A percentile compares a stretch with the other conserved stretches of the same genome.
Conservation (phyloP, 139 green algal species). For the Coelastrella sp. region DNA sequence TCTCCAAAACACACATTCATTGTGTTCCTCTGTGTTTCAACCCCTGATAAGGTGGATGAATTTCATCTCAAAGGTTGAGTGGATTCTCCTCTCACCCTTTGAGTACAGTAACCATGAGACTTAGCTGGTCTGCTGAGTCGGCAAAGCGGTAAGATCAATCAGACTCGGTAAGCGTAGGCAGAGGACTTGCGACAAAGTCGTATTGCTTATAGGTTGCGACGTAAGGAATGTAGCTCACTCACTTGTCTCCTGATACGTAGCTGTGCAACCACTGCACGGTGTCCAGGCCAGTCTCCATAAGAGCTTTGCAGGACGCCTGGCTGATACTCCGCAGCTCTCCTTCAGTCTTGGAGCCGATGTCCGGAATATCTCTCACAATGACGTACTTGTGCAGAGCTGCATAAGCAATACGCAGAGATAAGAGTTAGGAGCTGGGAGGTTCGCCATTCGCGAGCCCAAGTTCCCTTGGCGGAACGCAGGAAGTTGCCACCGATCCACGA, state of each 20-base stretch:
- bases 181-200: background rate
- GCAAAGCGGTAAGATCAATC: background rate
- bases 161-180: background rate
- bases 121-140: background rate
- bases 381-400: constrained; percentile 27
- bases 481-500: no score
- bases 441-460: no score
- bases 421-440: background rate
- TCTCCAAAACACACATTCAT: background rate
- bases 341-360: constrained; percentile 7
- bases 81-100: no score
- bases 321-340: constrained; percentile 15
- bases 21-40: no score
- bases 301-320: constrained; percentile 30
- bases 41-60: no score
- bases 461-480: no score
- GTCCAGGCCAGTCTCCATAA: background rate
- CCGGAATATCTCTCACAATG: constrained; percentile 25
- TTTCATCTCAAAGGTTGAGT: no score
- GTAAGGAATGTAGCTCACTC: background rate
- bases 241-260: constrained; percentile 35
- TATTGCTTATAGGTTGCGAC: background rate
- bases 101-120: no score
- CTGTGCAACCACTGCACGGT: constrained; percentile 27
- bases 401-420: background rate